Evolutionary conservation across 345 rosid species (phyloP), one percentile per base, ranked within the genome.

Genomic region (Moricandia arvensis): DNA sequence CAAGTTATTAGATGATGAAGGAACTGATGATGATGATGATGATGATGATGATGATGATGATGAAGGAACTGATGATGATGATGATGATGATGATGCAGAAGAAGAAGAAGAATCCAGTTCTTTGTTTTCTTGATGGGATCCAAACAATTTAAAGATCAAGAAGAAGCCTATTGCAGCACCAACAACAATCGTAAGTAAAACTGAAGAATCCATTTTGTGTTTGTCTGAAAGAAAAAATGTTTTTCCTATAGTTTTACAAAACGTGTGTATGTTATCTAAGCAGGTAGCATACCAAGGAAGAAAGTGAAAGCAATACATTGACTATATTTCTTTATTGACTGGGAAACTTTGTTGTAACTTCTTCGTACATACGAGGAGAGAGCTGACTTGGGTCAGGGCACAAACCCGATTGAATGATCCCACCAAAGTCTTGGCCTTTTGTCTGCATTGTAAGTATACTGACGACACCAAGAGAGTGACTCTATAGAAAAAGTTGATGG

Each of bases 101-200:
- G 17, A 3, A 1, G 27, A 53, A 0, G 59, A 53, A 17, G 51
- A 24, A 64, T 64, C 12, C 3, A 27, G 8, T 24, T 38, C 54
- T 38, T 38, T 7, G 68, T 24, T 65, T 65, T 65, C 69, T 41
- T 65, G 57, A 65, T 26, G 7, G 57, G 10, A 65, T 65, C 35
- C 43, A 11, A 26, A 7, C 30, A 26, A 26, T 43, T 18, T 26
- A 43, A 65, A 43, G 5, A 26, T 0, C 54, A 26, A 2, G 37
- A 65, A 43, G 55, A 43, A 43, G 24, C 55, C 12, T 7, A 43
- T 7, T 7, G 57, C 57, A 26, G 37, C 35, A 43, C 13, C 24
- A 17, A 21, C 5, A 1, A 26, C 2, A n/a, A 13, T 13, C 57
- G 57, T 65, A 65, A 65, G 7, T 7, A 41, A 13, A 65, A 4